Base-by-base conservation (phyloP, 2,329 filamentous ascomycete species). In the Rhexocercosporidium sp. region DNA sequence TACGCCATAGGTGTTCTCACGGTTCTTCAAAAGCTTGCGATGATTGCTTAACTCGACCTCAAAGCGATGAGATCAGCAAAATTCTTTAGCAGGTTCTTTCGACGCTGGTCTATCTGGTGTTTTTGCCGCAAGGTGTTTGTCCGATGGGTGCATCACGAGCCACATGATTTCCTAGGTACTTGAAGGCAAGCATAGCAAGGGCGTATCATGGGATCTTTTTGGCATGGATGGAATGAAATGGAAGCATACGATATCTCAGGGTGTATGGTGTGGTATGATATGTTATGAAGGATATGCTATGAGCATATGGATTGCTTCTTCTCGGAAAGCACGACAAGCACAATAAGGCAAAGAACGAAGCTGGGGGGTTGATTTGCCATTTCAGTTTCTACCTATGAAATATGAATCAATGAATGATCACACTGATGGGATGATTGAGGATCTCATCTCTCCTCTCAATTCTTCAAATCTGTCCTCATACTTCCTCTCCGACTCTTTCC, bases 11-110 rank as follows among this genome's bases (percentile, higher is more conserved):
- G 81, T 67, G 80, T 82, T 53, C 75, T 82, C 34, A 78, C 78
- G 25, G 82, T 81, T 64, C 79, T 83, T 25, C 81, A 82, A 70
- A 78, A 80, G 60, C 77, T 83, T 31, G 78, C 81, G 8, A 75
- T 65, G 62, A 66, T 73, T 47, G 66, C 65, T 20, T 70, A 54
- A 69, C n/a, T 34, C 27, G 14, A 9, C 22, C 18, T 22, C 25
- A 7, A 51, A 16, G 47, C 9, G 22, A 47, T 31, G 18, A 16
- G 37, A 59, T 25, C 60, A 53, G 44, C 51, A 49, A 59, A 49
- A 14, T 31, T 54, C 41, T 49, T 59, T 59, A 29, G 39, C 39
- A 47, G 22, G 47, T 34, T 46, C 59, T 63, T 49, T 47, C 34
- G 37, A 59, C 65, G 37, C 29, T 60, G 20, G 22, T 53, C n/a